These are phyloP conservation scores for Trametes gibbosa DNA, from an alignment of 768 basidiomycete species.

Conservation along the genomic window DNA sequence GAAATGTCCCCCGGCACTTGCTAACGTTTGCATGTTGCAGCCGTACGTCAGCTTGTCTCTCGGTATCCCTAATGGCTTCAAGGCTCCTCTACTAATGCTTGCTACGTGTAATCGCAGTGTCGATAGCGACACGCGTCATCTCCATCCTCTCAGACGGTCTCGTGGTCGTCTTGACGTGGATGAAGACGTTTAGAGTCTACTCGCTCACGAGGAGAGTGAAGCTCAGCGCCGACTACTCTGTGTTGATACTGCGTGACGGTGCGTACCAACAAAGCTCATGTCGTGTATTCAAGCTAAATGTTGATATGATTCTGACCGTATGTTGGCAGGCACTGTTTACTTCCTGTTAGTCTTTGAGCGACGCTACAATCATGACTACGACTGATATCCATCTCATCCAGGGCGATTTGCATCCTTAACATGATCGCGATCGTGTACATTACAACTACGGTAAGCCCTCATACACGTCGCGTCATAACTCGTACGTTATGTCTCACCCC, in stretches of 20 bases:
- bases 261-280: neutral
- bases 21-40: neutral
- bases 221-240: slow-evolving; percentile 1
- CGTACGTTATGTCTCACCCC: no score
- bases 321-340: slow-evolving; percentile 6
- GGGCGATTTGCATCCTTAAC: slow-evolving; percentile 11
- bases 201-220: neutral
- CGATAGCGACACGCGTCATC: slow-evolving; percentile 14
- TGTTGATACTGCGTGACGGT: slow-evolving; percentile 13
- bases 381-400: neutral
- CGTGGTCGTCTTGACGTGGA: slow-evolving; percentile 19
- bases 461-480: no score
- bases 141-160: slow-evolving; percentile 17
- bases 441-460: neutral
- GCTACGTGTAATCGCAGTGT: neutral
- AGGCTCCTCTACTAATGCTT: neutral
- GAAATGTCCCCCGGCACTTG: neutral
- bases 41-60: neutral
- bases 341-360: slow-evolving; percentile 12
- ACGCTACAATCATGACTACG: no score
- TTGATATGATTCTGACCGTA: neutral
- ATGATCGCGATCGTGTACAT: slow-evolving; percentile 9
- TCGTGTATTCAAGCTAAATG: neutral
- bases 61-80: no score
- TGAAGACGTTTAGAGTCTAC: slow-evolving; percentile 7